These are phyloP conservation scores for Selaginella moellendorffii DNA, from an alignment of 75 land plant species.

Conservation along the genomic window DNA sequence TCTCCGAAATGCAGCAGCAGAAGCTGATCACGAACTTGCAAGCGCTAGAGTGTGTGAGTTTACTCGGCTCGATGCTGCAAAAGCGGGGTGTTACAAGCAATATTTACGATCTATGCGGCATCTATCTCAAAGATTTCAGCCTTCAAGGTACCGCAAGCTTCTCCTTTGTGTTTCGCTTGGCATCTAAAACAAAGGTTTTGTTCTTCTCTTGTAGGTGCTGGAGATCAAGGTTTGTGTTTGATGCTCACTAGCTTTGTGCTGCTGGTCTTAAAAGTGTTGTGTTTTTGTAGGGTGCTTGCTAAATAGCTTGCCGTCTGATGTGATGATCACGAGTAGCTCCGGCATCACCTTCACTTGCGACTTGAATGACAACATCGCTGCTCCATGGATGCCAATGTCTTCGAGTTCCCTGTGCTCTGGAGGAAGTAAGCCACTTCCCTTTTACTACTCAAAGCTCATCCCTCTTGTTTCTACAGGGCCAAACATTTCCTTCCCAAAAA, in stretches of 20 bases:
- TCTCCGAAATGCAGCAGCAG: constrained; percentile 65
- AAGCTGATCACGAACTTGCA: constrained; percentile 91
- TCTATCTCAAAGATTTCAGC: constrained; percentile 93
- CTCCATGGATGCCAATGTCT: constrained; percentile 47
- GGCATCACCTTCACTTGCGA: constrained; percentile 82
- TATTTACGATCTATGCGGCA: constrained; percentile 67
- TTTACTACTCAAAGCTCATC: not conserved
- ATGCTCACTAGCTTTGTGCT: not conserved
- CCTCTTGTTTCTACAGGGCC: not conserved
- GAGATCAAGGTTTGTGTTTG: constrained; percentile 15
- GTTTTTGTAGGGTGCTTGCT: constrained; percentile 62
- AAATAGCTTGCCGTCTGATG: constrained; percentile 73
- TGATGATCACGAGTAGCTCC: constrained; percentile 46
- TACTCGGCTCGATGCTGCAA: constrained; percentile 76
- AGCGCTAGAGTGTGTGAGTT: constrained; percentile 73
- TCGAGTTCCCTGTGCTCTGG: not conserved
- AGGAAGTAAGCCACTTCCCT: not conserved
- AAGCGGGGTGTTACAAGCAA: constrained; percentile 72
- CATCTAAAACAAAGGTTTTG: not conserved
- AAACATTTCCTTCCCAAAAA: not conserved
- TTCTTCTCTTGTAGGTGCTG: constrained; percentile 3
- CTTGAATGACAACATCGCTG: constrained; percentile 82
- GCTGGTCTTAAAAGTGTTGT: not conserved
- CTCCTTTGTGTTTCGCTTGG: not conserved
- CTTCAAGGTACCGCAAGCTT: constrained; percentile 53